Conservation (phyloP, 257 asterid species). For the Lavandula angustifolia region DNA sequence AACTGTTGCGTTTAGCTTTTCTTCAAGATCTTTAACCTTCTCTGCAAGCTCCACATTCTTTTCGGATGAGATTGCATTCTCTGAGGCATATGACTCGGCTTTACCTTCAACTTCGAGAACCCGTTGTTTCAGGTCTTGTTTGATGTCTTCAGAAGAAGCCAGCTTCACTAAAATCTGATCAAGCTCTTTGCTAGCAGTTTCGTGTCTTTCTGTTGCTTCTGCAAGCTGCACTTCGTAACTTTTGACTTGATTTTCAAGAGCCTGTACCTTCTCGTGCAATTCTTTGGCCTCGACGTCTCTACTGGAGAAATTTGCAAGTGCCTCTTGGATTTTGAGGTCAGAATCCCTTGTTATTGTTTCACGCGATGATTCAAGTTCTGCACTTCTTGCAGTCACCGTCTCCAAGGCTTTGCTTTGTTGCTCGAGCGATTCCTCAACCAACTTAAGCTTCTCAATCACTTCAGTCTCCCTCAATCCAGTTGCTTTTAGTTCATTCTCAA, state of each 20-base stretch:
- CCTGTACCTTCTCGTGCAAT: slow-evolving; percentile 54
- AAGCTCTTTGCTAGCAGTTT: slow-evolving; percentile 53
- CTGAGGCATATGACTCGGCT: slow-evolving; percentile 50
- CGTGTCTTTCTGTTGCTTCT: slow-evolving; percentile 57
- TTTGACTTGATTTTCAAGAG: slow-evolving; percentile 65
- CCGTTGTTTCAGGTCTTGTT: slow-evolving; percentile 52
- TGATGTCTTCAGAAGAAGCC: slow-evolving; percentile 57
- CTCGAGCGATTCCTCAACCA: slow-evolving; percentile 72
- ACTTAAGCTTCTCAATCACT: slow-evolving; percentile 64
- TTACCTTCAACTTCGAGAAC: slow-evolving; percentile 63
- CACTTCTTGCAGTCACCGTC: slow-evolving; percentile 52
- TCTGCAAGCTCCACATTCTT: slow-evolving; percentile 51
- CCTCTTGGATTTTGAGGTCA: slow-evolving; percentile 68
- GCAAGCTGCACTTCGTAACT: slow-evolving; percentile 59
- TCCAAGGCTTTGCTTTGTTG: slow-evolving; percentile 57
- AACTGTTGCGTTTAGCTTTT: slow-evolving; percentile 37
- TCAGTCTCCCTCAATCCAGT: slow-evolving; percentile 58
- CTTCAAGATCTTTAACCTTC: slow-evolving; percentile 63
- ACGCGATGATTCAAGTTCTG: slow-evolving; percentile 66
- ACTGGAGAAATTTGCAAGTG: slow-evolving; percentile 48
- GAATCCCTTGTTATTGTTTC: slow-evolving; percentile 57
- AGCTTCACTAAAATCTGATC: slow-evolving; percentile 56
- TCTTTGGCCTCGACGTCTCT: slow-evolving; percentile 71
- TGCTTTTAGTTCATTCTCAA: slow-evolving; percentile 62
- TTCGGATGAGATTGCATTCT: slow-evolving; percentile 59